Evolutionary conservation across 305 asterid species (phyloP).

Genomic region (Nicotiana rustica): DNA sequence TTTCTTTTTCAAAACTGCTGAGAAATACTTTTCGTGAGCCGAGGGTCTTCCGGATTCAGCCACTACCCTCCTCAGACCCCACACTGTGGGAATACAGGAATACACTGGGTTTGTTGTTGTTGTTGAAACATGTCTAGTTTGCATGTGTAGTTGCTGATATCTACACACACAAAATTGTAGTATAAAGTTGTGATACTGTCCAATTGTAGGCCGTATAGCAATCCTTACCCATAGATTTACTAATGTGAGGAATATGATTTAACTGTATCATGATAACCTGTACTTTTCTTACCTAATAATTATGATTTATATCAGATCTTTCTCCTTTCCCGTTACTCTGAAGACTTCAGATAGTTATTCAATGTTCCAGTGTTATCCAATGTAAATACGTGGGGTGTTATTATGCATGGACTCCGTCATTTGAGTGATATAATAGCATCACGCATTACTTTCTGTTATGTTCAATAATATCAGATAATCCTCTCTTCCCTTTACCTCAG

Average conservation of each 20-base stretch:
- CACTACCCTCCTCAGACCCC: too few relatives aligned
- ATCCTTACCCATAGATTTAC: background rate
- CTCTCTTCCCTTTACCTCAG: background rate
- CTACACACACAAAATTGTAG: constrained; percentile 5
- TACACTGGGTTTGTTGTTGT: too few relatives aligned
- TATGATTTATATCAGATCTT: background rate
- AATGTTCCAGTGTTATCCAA: constrained; percentile 12
- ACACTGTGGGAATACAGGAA: too few relatives aligned
- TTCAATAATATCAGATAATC: background rate
- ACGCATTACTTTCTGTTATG: constrained; percentile 9
- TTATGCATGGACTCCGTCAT: background rate
- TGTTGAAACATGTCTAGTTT: constrained; percentile 11
- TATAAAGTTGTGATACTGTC: background rate
- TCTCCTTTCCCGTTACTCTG: background rate
- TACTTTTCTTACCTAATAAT: background rate
- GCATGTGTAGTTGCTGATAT: constrained; percentile 21
- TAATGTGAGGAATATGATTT: constrained; percentile 27
- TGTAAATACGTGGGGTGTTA: background rate
- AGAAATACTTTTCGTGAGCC: too few relatives aligned
- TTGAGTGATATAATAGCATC: background rate
- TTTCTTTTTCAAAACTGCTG: too few relatives aligned
- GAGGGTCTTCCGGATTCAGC: too few relatives aligned
- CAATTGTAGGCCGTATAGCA: background rate
- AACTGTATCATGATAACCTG: background rate
- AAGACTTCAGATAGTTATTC: background rate